phyloP scores from a whole-genome alignment of 352 stramenopile genomes.

The Globisporangium nunn region DNA sequence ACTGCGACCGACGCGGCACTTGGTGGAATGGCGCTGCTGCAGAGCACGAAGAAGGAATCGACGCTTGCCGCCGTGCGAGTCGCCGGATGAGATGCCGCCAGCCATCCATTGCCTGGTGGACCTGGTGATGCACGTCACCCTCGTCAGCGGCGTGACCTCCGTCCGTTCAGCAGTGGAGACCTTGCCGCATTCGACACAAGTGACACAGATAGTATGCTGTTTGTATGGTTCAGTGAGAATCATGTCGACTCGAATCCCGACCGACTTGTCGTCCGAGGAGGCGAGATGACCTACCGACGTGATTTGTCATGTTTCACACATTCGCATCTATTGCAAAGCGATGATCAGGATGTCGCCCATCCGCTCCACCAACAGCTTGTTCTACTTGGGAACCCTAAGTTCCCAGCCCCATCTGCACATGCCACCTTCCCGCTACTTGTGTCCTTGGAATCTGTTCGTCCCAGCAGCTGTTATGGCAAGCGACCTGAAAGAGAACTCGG shows the following conservation, averaged over 20 bases:
- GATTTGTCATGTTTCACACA: background rate
- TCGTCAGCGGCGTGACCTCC: background rate
- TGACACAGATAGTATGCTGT: too few relatives aligned
- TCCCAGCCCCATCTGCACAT: too few relatives aligned
- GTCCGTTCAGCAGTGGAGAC: background rate
- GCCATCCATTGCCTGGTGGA: conserved; percentile 2
- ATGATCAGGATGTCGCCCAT: background rate
- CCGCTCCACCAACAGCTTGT: background rate
- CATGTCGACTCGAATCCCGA: background rate
- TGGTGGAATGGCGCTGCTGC: conserved; percentile 8
- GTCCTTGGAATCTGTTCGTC: too few relatives aligned
- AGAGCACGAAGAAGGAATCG: background rate
- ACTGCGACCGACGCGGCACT: conserved; percentile 6
- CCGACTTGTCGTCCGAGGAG: background rate
- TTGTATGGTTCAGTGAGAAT: background rate
- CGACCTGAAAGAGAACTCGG: too few relatives aligned
- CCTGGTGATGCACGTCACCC: background rate
- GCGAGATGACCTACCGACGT: background rate
- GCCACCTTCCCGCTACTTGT: too few relatives aligned
- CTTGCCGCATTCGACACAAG: background rate
- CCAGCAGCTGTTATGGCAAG: too few relatives aligned
- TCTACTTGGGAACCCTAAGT: background rate
- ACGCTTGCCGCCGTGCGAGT: background rate
- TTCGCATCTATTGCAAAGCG: too few relatives aligned
- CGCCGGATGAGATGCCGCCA: background rate